Percentiles rank a stretch among this genome's conserved stretches.
These are phyloP conservation scores for Serendipita vermifera DNA, from an alignment of 768 basidiomycete genomes.

Conservation along the genomic window DNA sequence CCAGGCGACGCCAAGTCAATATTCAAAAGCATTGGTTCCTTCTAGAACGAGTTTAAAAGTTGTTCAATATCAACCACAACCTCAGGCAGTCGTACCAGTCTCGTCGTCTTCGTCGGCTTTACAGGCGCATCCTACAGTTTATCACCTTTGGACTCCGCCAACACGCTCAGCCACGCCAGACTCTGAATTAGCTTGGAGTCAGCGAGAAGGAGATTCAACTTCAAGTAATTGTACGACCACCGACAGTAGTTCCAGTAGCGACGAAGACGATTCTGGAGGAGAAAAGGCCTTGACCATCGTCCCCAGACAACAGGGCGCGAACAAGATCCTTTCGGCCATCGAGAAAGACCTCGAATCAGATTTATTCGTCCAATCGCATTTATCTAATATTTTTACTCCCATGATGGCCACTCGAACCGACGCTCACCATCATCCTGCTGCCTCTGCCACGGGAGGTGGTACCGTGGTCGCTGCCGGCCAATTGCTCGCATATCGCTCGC, in stretches of 20 bases:
- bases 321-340: not conserved
- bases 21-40: too few species aligned
- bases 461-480: too few species aligned
- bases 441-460: too few species aligned
- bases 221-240: not conserved
- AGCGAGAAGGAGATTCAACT: not conserved
- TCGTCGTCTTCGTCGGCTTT: not conserved
- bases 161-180: not conserved
- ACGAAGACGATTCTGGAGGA: slow-evolving; percentile 5
- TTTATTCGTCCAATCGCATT: not conserved
- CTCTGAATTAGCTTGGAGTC: not conserved
- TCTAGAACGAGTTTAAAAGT: not conserved
- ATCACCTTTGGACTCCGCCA: slow-evolving; percentile 5
- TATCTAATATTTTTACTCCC: slow-evolving; percentile 6
- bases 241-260: not conserved
- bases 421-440: too few species aligned
- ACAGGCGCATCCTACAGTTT: too few species aligned
- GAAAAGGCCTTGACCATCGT: not conserved
- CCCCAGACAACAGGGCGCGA: not conserved
- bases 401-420: not conserved
- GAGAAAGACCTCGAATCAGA: not conserved
- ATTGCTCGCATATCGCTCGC: not conserved
- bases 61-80: not conserved
- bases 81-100: not conserved
- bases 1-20: too few species aligned